Conservation (phyloP, 768 basidiomycete genomes). For the Amanita molliuscula region DNA sequence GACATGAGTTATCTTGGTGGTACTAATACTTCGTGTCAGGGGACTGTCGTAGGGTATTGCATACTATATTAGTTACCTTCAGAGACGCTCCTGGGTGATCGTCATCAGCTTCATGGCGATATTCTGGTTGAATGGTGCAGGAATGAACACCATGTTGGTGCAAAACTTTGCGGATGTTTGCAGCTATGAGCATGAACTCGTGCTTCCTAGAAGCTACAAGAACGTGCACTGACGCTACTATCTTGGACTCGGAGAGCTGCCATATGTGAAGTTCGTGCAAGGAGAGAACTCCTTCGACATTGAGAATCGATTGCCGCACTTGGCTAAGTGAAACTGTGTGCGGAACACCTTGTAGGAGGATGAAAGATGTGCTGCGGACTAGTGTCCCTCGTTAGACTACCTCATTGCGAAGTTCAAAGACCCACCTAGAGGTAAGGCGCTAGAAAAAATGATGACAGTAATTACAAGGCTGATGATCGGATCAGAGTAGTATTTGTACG, state of each 20-base stretch:
- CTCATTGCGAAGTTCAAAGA: not conserved
- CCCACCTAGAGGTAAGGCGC: slow-evolving; percentile 82
- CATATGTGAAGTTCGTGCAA: slow-evolving; percentile 95
- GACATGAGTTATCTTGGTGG: slow-evolving; percentile 46
- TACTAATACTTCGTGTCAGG: slow-evolving; percentile 22
- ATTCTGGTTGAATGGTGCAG: slow-evolving; percentile 91
- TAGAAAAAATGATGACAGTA: slow-evolving; percentile 93
- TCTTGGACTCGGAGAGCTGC: slow-evolving; percentile 93
- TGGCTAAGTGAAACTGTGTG: slow-evolving; percentile 82
- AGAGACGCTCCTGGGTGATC: slow-evolving; percentile 34
- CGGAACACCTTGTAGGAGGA: slow-evolving; percentile 91
- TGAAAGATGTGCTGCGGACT: slow-evolving; percentile 90
- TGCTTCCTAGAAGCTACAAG: slow-evolving; percentile 67
- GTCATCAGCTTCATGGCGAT: slow-evolving; percentile 26
- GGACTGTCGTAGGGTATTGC: not conserved
- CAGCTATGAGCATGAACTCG: slow-evolving; percentile 89
- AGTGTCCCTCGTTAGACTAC: slow-evolving; percentile 4
- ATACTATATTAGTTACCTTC: slow-evolving; percentile 26
- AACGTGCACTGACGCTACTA: slow-evolving; percentile 94
- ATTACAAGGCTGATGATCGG: slow-evolving; percentile 91
- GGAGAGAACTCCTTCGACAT: slow-evolving; percentile 76
- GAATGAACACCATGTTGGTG: slow-evolving; percentile 93
- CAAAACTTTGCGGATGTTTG: slow-evolving; percentile 71
- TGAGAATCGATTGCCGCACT: slow-evolving; percentile 71
- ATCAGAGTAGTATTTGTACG: slow-evolving; percentile 86